phyloP scores from a whole-genome alignment of 1,139 yeast species.

The Suhomyces bokatorum region DNA sequence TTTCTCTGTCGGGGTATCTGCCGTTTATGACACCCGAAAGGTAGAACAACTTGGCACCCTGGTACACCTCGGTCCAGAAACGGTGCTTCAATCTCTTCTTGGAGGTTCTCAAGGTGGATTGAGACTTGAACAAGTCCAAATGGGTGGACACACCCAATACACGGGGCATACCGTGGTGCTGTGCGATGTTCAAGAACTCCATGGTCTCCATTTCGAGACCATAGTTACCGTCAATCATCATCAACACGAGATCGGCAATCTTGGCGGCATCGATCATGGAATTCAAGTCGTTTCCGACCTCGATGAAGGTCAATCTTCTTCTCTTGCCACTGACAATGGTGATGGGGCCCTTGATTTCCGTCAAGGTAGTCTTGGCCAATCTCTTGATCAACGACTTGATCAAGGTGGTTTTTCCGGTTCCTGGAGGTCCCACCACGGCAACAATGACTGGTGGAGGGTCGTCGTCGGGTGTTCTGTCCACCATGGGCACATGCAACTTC shows the following conservation, averaged over 20 bases:
- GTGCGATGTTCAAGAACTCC: conserved; percentile 95
- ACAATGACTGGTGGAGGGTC: conserved; percentile 96
- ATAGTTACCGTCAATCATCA: conserved; percentile 93
- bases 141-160: conserved; percentile 96
- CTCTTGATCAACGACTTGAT: conserved; percentile 87
- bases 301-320: conserved; percentile 88
- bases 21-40: conserved; percentile 96
- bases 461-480: conserved; percentile 95
- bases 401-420: conserved; percentile 94
- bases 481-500: conserved; percentile 94
- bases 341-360: conserved; percentile 91
- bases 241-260: conserved; percentile 85
- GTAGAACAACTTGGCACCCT: conserved; percentile 94
- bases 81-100: conserved; percentile 91
- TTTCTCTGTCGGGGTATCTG: conserved; percentile 96
- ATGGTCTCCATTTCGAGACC: conserved; percentile 99
- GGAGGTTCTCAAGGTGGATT: conserved; percentile 84
- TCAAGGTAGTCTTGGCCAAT: conserved; percentile 81
- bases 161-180: conserved; percentile 98
- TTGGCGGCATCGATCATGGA: conserved; percentile 97
- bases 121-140: conserved; percentile 88
- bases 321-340: conserved; percentile 98
- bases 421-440: conserved; percentile 98
- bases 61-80: conserved; percentile 99
- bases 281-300: conserved; percentile 88